Percentiles rank a stretch among this genome's conserved stretches.
phyloP scores from a whole-genome alignment of 2,329 filamentous ascomycete genomes.

The Aspergillus terreus region DNA sequence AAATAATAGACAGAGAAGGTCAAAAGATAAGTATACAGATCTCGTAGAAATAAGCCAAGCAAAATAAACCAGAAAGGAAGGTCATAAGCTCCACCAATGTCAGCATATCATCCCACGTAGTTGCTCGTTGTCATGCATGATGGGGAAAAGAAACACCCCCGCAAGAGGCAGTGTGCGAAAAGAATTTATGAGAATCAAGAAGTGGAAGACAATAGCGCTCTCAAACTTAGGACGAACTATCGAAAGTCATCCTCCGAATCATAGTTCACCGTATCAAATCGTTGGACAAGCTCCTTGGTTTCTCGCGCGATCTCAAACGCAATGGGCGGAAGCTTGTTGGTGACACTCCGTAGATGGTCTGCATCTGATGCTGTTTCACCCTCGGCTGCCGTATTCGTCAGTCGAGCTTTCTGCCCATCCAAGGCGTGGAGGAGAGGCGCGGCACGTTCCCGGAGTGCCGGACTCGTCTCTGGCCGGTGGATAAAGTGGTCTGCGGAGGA shows the following conservation, averaged over 20 bases:
- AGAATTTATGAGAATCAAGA: background rate
- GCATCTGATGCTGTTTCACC: constrained; percentile 58
- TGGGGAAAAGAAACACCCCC: constrained; percentile 7
- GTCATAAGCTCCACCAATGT: constrained; percentile 18
- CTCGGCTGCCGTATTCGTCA: constrained; percentile 61
- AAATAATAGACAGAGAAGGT: constrained; percentile 4
- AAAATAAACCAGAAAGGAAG: constrained; percentile 14
- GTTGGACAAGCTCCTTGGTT: constrained; percentile 67
- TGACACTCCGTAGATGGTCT: constrained; percentile 54
- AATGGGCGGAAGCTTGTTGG: constrained; percentile 70
- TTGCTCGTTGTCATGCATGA: constrained; percentile 24
- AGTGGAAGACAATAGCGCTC: background rate
- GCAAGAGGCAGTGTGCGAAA: background rate
- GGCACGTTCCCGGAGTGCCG: constrained; percentile 47
- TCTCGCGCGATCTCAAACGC: constrained; percentile 84
- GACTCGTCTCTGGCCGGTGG: constrained; percentile 44
- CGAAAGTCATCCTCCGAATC: constrained; percentile 41
- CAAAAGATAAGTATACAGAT: constrained; percentile 11
- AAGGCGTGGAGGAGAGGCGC: constrained; percentile 46
- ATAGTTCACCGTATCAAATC: constrained; percentile 40
- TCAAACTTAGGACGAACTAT: constrained; percentile 15
- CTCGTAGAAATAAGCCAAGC: constrained; percentile 14
- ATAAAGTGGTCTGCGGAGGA: constrained; percentile 59
- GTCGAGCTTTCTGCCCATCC: constrained; percentile 59
- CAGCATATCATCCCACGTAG: constrained; percentile 23